These are phyloP conservation scores for Kuraishia ogatae DNA, from an alignment of 805 yeast species.

Conservation along the genomic window DNA sequence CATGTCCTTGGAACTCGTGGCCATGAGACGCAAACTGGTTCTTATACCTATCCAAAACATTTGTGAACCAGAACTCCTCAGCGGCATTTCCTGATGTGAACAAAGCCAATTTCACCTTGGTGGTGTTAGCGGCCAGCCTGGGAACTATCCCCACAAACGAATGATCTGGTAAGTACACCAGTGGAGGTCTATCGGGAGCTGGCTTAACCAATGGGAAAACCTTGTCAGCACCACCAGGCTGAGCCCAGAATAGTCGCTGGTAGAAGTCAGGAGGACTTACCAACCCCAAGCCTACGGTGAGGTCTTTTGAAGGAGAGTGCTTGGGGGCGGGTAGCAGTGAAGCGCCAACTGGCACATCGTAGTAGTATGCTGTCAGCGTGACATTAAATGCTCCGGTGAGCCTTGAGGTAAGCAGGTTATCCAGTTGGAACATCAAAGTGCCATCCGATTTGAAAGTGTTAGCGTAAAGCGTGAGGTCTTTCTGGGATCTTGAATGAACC, in stretches of 20 bases:
- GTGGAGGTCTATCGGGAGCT: slow-evolving; percentile 28
- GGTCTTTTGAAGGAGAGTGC: not conserved
- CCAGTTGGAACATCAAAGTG: slow-evolving; percentile 49
- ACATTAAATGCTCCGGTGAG: slow-evolving; percentile 57
- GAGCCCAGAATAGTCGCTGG: not conserved
- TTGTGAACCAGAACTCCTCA: slow-evolving; percentile 82
- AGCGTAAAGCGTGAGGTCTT: slow-evolving; percentile 55
- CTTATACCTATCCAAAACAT: slow-evolving; percentile 39
- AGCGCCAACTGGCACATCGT: slow-evolving; percentile 18
- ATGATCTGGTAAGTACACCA: slow-evolving; percentile 35
- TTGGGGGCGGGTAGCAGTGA: slow-evolving; percentile 3
- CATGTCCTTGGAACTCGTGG: slow-evolving; percentile 45
- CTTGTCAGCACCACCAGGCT: slow-evolving; percentile 26
- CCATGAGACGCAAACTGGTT: slow-evolving; percentile 30
- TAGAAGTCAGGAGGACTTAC: not conserved
- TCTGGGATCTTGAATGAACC: slow-evolving; percentile 40
- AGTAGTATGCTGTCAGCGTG: slow-evolving; percentile 43
- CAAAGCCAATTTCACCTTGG: slow-evolving; percentile 48
- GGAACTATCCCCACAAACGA: slow-evolving; percentile 32
- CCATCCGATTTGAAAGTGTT: slow-evolving; percentile 36
- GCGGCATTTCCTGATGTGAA: slow-evolving; percentile 68
- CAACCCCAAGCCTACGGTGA: slow-evolving; percentile 5
- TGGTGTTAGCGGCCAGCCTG: slow-evolving; percentile 41
- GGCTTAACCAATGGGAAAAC: slow-evolving; percentile 28
- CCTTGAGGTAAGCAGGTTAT: slow-evolving; percentile 46